Base-by-base conservation (phyloP, 306 rosid species). In the Vicia faba region DNA sequence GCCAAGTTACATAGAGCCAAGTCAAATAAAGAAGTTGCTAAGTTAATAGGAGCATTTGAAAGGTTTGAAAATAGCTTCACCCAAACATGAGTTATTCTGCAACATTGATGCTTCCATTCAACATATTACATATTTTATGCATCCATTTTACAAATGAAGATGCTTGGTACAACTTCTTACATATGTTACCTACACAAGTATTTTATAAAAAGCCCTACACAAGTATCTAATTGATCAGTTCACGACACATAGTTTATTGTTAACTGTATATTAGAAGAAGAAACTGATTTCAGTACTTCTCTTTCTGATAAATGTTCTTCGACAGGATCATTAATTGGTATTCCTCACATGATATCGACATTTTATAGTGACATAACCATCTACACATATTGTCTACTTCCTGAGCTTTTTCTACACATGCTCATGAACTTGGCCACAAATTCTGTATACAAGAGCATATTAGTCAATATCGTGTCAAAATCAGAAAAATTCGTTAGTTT, bases 371-470 rank as follows among this genome's bases (percentile, higher is more conserved):
- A 40, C 45, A 11, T 33, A 33, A 39, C 54, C 70, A 14, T 35
- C 86, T 83, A 84, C 38, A 62, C 78, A 50, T 43, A 31, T 53
- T 78, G 86, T n/a, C 70, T 73, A 35, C 39, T 77, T 75, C 68
- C 72, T 9, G 79, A 77, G 80, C 84, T 68, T 80, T 82, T 92
- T 64, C 91, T 78, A 83, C 74, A 81, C 58, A 86, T 80, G 86
- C 96, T 77, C 91, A 87, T 86, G 89, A 92, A 92, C 78, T 92
- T 92, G 46, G 87, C 93, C 65, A 87, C 82, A 78, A 89, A 92
- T 80, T 92, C 98, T 89, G 98, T 82, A 75, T 26, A 62, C 3
- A 66, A 67, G 19, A 54, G 26, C 55, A 12, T 25, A 46, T 35
- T 19, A 40, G 46, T 57, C 53, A 71, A 59, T 33, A 26, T 58